Evolutionary conservation across 2,329 filamentous ascomycete genomes (phyloP), one percentile per base, ranked within the genome.

Genomic region (Tothia fuscella): DNA sequence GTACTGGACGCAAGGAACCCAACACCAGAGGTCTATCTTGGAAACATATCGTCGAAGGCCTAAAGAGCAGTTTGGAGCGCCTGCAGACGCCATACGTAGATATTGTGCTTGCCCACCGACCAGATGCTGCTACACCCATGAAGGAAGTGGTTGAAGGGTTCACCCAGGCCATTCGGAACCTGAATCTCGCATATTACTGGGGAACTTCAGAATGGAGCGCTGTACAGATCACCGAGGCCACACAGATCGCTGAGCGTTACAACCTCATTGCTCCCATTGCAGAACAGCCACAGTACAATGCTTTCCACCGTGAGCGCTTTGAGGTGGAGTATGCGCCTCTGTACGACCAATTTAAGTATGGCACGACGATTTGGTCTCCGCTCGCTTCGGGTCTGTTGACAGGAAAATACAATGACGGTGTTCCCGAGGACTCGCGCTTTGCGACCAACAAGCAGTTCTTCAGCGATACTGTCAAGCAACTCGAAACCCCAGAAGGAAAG

Each of bases 81-180:
- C 65, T 82, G 38, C 67, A 78, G 52, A 67, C 74, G 41, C 70
- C 71, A n/a, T 84, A 83, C 52, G 76, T 80, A 41, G 76, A 80
- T 54, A 62, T 80, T 33, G 68, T 79, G 28, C 73, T 78, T 42
- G 74, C 76, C 3, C 79, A 83, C 60, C 71, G 79, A 16, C 74
- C 78, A 2, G 80, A 84, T 54, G 68, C 61, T 16, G 64, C 64
- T 42, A 75, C 73, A 2, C 71, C 72, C 3, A 76, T 77, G 66
- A 72, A 72, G 56, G 76, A 80, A 58, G 72, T 75, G 30, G 76
- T 80, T 20, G 67, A 70, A 47, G 67, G 61, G 32, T 70, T 70
- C 56, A 69, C 67, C 0, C 67, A 70, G 48, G 56, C 58, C 32
- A 70, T 70, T 43, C 57, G 66, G 41, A 70, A 71, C 53, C 64